Evolutionary conservation across 1,139 yeast genomes (phyloP).

Genomic region (Suhomyces bribrorum): DNA sequence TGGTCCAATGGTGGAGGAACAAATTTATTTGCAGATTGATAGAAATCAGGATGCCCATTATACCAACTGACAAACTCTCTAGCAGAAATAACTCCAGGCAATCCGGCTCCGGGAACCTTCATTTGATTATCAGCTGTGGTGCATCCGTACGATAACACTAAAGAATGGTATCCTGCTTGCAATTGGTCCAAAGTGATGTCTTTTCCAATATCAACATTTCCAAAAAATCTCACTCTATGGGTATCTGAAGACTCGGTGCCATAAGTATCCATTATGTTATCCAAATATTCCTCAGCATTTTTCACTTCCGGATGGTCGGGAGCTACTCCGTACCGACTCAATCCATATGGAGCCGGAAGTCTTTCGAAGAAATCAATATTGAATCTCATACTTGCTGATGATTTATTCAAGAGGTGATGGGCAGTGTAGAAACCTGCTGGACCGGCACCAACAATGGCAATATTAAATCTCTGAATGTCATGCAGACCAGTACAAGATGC

Average conservation of each 20-base stretch:
- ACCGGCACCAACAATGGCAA: slow-evolving; percentile 90
- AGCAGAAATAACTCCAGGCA: slow-evolving; percentile 75
- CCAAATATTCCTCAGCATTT: slow-evolving; percentile 79
- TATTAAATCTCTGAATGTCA: slow-evolving; percentile 10
- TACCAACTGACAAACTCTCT: slow-evolving; percentile 94
- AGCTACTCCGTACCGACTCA: slow-evolving; percentile 94
- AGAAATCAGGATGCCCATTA: slow-evolving; percentile 76
- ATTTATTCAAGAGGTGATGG: slow-evolving; percentile 62
- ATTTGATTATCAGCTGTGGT: slow-evolving; percentile 56
- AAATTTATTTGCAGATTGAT: slow-evolving; percentile 27
- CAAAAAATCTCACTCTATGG: slow-evolving; percentile 59
- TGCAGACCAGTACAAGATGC: background rate
- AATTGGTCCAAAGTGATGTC: slow-evolving; percentile 56
- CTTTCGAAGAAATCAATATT: slow-evolving; percentile 73
- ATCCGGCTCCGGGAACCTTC: slow-evolving; percentile 60
- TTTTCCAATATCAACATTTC: slow-evolving; percentile 67
- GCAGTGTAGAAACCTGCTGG: slow-evolving; percentile 97
- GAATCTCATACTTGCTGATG: slow-evolving; percentile 31
- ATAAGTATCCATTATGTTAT: slow-evolving; percentile 50
- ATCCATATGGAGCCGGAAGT: slow-evolving; percentile 87
- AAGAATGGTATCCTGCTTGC: slow-evolving; percentile 60
- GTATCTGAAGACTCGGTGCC: slow-evolving; percentile 11
- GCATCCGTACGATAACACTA: slow-evolving; percentile 85
- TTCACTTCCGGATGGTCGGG: slow-evolving; percentile 99
- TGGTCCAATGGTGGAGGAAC: slow-evolving; percentile 55